A percentile compares a stretch with the other conserved stretches of the same genome.
These are phyloP conservation scores for Scleroderma citrinum DNA, from an alignment of 768 basidiomycete genomes.

Conservation along the genomic window DNA sequence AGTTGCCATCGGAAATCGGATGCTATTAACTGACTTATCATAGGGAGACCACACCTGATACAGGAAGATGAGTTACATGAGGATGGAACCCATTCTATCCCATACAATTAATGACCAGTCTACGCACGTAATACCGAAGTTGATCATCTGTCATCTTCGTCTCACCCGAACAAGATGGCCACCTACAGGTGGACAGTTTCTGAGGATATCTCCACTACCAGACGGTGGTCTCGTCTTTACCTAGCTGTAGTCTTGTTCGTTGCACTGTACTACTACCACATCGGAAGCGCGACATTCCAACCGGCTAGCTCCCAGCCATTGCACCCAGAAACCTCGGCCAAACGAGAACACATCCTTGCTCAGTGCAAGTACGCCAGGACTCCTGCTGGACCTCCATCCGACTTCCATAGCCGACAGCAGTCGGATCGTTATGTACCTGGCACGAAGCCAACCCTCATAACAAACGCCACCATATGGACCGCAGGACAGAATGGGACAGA, in stretches of 20 bases:
- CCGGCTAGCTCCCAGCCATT: not conserved
- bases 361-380: constrained; percentile 39
- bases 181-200: constrained; percentile 1
- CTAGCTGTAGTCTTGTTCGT: constrained; percentile 2
- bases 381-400: constrained; percentile 37
- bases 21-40: no score
- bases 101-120: not conserved
- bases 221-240: constrained; percentile 8
- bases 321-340: constrained; percentile 5
- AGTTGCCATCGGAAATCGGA: no score
- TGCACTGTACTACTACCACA: constrained; percentile 1
- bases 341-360: constrained; percentile 26
- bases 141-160: not conserved
- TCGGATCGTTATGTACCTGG: constrained; percentile 66
- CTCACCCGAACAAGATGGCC: not conserved
- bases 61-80: no score
- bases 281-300: not conserved
- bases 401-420: constrained; percentile 43
- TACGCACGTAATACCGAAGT: not conserved
- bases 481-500: constrained; percentile 63
- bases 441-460: constrained; percentile 58
- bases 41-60: no score
- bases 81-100: no score
- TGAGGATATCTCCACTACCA: not conserved
- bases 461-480: constrained; percentile 83